Evolutionary conservation across 2,329 filamentous ascomycete species (phyloP).

Genomic region (Alternaria solani): DNA sequence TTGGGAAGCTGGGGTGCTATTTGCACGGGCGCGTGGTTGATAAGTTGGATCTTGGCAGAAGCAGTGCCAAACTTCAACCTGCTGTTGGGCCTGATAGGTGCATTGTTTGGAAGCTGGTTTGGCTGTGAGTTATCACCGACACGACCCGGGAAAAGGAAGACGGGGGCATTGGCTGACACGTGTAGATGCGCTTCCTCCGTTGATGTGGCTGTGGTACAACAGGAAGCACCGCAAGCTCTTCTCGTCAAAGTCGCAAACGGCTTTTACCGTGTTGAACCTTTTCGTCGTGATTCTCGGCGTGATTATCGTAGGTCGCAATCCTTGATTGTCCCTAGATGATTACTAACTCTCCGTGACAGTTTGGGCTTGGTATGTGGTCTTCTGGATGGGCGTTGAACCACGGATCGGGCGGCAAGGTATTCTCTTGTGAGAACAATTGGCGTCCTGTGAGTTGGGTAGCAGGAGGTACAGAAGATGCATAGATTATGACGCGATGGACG

Average conservation of each 20-base stretch:
- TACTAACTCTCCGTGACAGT: constrained; percentile 23
- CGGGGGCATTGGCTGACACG: constrained; percentile 1
- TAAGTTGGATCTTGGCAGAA: constrained; percentile 73
- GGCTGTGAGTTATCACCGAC: constrained; percentile 54
- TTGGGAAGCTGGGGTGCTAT: constrained; percentile 66
- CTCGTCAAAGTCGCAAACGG: constrained; percentile 52
- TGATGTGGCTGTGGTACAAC: constrained; percentile 61
- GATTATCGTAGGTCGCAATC: constrained; percentile 33
- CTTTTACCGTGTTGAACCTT: constrained; percentile 56
- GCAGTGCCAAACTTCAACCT: constrained; percentile 74
- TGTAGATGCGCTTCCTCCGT: constrained; percentile 52
- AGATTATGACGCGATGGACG: not conserved
- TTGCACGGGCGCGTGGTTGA: constrained; percentile 62
- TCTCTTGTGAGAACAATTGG: constrained; percentile 45
- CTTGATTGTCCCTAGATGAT: not conserved
- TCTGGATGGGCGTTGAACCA: constrained; percentile 34
- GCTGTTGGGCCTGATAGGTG: constrained; percentile 67
- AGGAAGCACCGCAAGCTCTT: constrained; percentile 48
- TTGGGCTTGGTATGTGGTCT: constrained; percentile 40
- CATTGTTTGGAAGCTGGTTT: constrained; percentile 74
- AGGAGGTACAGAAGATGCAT: constrained; percentile 6
- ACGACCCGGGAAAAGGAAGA: not conserved
- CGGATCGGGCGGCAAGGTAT: constrained; percentile 36
- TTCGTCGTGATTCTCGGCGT: constrained; percentile 51
- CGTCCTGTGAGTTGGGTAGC: constrained; percentile 27